Evolutionary conservation across 2,329 filamentous ascomycete species (phyloP), one percentile per base, ranked within the genome.

Genomic region (Penicillium sumatraense): DNA sequence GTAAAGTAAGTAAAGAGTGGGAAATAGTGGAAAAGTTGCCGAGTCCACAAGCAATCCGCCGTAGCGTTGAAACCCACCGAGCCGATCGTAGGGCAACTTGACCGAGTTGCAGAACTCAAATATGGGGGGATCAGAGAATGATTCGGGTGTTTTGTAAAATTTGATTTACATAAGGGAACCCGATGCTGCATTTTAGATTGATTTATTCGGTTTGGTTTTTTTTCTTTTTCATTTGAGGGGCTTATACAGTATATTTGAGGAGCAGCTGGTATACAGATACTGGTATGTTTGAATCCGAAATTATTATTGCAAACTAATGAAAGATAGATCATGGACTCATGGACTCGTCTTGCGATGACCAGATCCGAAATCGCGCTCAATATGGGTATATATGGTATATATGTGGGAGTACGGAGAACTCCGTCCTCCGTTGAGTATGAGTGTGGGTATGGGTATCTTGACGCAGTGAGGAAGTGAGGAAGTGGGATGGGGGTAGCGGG

Each of bases 31-130:
- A 16, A 29, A 24, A 16, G 14, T 29, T 44, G 41, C 41, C 41
- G 41, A 44, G 41, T 14, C 20, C 36, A 13, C 40, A 53, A 58
- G 56, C 53, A 58, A 58, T 50, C 4, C 13, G 6, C n/a, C n/a
- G n/a, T n/a, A n/a, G n/a, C n/a, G n/a, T n/a, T n/a, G n/a, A n/a
- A n/a, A n/a, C 13, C 33, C 27, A 14, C 29, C 18, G 20, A 21
- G 35, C 45, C 52, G 35, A 54, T 49, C 33, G 48, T 41, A 47
- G 45, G 59, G 59, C 52, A 61, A 61, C 59, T 61, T 16, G 54
- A 49, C 56, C 59, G 59, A 61, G 33, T 33, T 53, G 56, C 49
- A 53, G 51, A 49, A 44, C 31, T 51, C 36, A 35, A 51, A 49
- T 33, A 33, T 49, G 23, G 21, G 21, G 21, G n/a, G 33, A 18